These are phyloP conservation scores for Lipomyces japonicus DNA, from an alignment of 805 yeast species.

Conservation along the genomic window DNA sequence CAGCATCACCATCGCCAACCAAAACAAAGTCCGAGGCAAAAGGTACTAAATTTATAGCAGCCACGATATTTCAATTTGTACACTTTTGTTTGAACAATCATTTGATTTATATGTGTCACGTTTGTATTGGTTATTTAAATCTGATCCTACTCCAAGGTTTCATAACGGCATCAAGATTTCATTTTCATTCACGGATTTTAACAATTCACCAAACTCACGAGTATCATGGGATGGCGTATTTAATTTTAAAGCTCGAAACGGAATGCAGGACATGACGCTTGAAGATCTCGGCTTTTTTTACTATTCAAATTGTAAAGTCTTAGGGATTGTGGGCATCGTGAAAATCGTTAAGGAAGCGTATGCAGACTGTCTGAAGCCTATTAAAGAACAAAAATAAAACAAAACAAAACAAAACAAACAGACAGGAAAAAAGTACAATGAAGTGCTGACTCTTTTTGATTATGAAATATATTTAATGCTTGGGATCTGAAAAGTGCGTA, in stretches of 20 bases:
- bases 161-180: slow-evolving; percentile 50
- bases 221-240: slow-evolving; percentile 58
- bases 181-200: slow-evolving; percentile 47
- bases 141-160: slow-evolving; percentile 51
- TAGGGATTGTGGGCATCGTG: slow-evolving; percentile 48
- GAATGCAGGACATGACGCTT: slow-evolving; percentile 46
- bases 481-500: slow-evolving; percentile 45
- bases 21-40: too few relatives aligned
- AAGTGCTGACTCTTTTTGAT: too few relatives aligned
- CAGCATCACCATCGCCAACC: too few relatives aligned
- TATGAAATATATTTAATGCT: slow-evolving; percentile 31
- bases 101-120: too few relatives aligned
- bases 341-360: slow-evolving; percentile 35
- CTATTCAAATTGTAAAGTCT: slow-evolving; percentile 52
- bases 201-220: slow-evolving; percentile 33
- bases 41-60: too few relatives aligned
- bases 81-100: too few relatives aligned
- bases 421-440: not conserved
- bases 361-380: slow-evolving; percentile 32
- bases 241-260: slow-evolving; percentile 54
- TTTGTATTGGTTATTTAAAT: slow-evolving; percentile 52
- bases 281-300: slow-evolving; percentile 52
- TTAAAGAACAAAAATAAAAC: not conserved
- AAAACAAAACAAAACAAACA: too few relatives aligned
- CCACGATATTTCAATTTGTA: too few relatives aligned